A percentile compares a stretch with the other conserved stretches of the same genome.
Evolutionary conservation across 106 monocot genomes (phyloP).

Genomic region (Dioscorea alata): DNA sequence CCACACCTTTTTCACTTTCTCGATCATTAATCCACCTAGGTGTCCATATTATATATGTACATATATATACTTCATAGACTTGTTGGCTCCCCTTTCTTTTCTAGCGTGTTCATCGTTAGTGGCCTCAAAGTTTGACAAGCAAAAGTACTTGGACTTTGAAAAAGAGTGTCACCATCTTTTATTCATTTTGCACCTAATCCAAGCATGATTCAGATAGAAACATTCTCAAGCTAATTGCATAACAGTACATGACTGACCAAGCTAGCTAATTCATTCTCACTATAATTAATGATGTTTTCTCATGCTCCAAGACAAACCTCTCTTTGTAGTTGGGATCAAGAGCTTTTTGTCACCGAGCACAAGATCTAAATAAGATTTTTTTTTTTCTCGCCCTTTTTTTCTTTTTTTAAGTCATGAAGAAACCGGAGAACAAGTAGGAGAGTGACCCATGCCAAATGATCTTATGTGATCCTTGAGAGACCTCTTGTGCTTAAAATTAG

Average conservation of each 20-base stretch:
- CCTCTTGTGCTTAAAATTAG: conserved; percentile 69
- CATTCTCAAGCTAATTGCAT: no score
- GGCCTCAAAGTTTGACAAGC: conserved; percentile 25
- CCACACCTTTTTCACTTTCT: conserved; percentile 1
- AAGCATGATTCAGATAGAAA: no score
- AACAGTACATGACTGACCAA: no score
- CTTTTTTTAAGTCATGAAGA: no score
- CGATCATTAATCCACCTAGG: neutral
- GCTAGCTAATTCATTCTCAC: no score
- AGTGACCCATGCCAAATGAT: conserved; percentile 40
- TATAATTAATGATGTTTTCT: no score
- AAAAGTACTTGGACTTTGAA: conserved; percentile 9
- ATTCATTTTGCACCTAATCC: no score
- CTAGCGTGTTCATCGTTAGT: neutral
- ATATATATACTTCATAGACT: neutral
- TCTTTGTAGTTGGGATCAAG: conserved; percentile 1
- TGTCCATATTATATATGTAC: neutral
- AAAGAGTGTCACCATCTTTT: neutral
- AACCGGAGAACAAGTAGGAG: neutral
- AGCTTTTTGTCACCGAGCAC: conserved; percentile 36
- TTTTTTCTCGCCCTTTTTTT: no score
- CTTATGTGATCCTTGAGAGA: conserved; percentile 66
- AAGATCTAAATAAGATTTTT: neutral
- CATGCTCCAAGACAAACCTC: conserved; percentile 31
- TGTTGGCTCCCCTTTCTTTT: no score